Conservation (phyloP, 164 flowering plant species). For the Saururus chinensis region DNA sequence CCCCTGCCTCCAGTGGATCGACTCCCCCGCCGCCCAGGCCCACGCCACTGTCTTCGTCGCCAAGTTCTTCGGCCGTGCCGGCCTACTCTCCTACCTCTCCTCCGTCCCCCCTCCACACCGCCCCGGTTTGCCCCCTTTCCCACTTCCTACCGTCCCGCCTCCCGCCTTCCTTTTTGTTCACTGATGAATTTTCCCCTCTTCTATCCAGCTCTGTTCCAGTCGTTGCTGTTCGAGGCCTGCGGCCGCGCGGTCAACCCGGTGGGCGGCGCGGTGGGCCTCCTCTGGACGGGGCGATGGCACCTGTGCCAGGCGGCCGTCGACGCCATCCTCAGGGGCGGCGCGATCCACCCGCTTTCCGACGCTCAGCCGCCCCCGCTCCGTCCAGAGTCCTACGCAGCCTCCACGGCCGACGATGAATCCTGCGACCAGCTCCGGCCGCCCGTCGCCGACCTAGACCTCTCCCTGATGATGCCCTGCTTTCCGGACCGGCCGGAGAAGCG, state of each 20-base stretch:
- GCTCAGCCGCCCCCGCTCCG: constrained; percentile 9
- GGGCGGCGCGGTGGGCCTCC: constrained; percentile 76
- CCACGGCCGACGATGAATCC: constrained; percentile 16
- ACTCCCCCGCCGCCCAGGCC: constrained; percentile 55
- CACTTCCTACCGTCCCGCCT: too few species aligned
- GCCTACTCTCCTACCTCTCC: constrained; percentile 66
- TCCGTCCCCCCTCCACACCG: constrained; percentile 50
- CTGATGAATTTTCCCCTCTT: too few species aligned
- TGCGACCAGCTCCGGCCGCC: constrained; percentile 3
- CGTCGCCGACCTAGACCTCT: constrained; percentile 47
- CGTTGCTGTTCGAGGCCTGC: constrained; percentile 61
- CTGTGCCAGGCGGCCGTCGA: constrained; percentile 74
- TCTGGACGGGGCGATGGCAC: constrained; percentile 75
- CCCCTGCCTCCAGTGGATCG: constrained; percentile 60
- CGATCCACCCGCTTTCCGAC: constrained; percentile 37
- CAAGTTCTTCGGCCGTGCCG: constrained; percentile 82
- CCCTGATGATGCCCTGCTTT: constrained; percentile 21
- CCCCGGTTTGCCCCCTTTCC: constrained; percentile 33
- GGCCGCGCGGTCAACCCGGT: constrained; percentile 87
- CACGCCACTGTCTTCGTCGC: constrained; percentile 81
- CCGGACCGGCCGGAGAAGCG: constrained; percentile 16
- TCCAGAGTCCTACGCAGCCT: constrained; percentile 23
- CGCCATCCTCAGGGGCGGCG: constrained; percentile 58
- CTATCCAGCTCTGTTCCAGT: constrained; percentile 56
- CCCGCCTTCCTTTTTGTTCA: too few species aligned